phyloP scores from a whole-genome alignment of 2,329 filamentous ascomycete species.

The Aspergillus tubingensis region DNA sequence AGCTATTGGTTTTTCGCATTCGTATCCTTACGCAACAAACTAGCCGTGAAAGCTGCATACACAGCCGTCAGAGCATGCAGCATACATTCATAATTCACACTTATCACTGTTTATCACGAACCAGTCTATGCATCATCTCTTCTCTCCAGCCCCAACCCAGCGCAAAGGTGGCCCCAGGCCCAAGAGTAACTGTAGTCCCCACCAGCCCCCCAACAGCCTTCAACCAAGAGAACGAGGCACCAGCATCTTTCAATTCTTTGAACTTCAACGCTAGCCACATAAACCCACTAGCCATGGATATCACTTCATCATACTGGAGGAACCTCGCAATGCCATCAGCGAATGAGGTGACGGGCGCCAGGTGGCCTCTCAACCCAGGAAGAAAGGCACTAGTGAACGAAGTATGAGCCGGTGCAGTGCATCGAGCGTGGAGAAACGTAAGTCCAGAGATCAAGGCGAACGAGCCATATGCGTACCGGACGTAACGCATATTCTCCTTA shows the following conservation, averaged over 20 bases:
- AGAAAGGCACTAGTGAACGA: neutral
- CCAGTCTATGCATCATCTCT: neutral
- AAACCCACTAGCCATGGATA: conserved; percentile 4
- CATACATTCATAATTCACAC: too few species aligned
- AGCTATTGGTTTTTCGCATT: too few species aligned
- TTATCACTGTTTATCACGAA: too few species aligned
- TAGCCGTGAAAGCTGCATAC: too few species aligned
- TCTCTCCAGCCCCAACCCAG: conserved; percentile 5
- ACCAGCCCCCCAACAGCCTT: neutral
- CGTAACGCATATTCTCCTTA: neutral
- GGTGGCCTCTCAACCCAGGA: neutral
- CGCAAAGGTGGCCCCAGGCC: neutral
- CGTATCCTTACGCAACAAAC: too few species aligned
- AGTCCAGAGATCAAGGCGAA: conserved; percentile 9
- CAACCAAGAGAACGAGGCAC: neutral
- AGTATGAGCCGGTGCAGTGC: neutral
- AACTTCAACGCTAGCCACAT: conserved; percentile 7
- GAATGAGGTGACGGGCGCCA: neutral
- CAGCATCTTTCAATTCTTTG: conserved; percentile 4
- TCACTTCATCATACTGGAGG: conserved; percentile 10
- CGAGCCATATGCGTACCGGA: neutral
- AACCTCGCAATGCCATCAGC: conserved; percentile 7
- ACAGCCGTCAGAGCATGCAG: too few species aligned
- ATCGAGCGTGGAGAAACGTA: neutral
- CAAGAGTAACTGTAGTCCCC: neutral